phyloP scores from a whole-genome alignment of 345 rosid species.

The Raphanus sativus region DNA sequence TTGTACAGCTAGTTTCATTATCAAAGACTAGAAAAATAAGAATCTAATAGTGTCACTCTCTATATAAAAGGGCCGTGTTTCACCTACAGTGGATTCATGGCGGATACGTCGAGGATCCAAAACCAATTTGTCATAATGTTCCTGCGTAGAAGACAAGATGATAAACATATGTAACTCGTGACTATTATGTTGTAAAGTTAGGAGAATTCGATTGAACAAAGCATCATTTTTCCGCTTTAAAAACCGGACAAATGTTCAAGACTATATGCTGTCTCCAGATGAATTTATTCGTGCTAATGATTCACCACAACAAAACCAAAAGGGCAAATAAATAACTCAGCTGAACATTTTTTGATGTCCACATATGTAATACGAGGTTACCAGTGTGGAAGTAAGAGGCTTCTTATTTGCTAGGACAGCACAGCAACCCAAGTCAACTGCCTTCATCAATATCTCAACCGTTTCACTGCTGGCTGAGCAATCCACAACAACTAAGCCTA shows the following conservation, averaged over 20 bases:
- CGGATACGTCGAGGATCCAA: slow-evolving; percentile 63
- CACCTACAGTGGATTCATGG: slow-evolving; percentile 89
- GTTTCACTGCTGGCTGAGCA: slow-evolving; percentile 83
- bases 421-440: slow-evolving; percentile 67
- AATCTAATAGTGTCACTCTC: not conserved
- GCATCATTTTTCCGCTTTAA: not conserved
- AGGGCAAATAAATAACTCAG: not conserved
- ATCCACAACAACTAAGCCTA: slow-evolving; percentile 82
- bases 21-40: not conserved
- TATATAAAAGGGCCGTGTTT: slow-evolving; percentile 17
- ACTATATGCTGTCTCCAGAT: not conserved
- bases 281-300: not conserved
- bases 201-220: not conserved
- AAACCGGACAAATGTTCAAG: not conserved
- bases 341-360: too few relatives aligned
- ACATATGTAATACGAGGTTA: too few relatives aligned
- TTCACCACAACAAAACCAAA: not conserved
- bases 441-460: slow-evolving; percentile 49
- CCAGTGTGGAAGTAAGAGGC: slow-evolving; percentile 82
- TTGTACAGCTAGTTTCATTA: not conserved
- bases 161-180: not conserved
- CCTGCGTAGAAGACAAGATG: slow-evolving; percentile 48
- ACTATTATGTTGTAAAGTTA: not conserved
- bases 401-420: slow-evolving; percentile 90
- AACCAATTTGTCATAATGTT: slow-evolving; percentile 65